Evolutionary conservation across 345 rosid genomes (phyloP), one percentile per base, ranked within the genome.

Genomic region (Conringia planisiliqua): DNA sequence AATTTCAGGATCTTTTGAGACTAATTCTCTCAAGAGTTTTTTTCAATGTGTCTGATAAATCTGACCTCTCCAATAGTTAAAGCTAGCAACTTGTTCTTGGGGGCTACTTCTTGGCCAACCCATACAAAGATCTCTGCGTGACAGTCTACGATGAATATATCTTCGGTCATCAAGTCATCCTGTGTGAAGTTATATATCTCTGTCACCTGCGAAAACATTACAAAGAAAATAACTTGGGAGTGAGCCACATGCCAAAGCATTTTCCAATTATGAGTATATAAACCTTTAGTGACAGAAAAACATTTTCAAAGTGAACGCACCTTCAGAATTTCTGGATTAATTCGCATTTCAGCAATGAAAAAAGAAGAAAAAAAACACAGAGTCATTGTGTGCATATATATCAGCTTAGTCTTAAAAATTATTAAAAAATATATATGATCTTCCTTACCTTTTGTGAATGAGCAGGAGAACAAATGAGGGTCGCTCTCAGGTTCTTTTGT

Each of bases 101-200:
- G 62, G 79, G 79, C 90, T 76, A 89, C 97, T 71, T 86, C 85
- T 78, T 89, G 96, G 54, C 99, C 99, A 68, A 92, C 94, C 99
- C 99, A 95, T 42, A 95, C 90, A 85, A 82, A 95, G 75, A 92
- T 83, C 60, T 88, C 96, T 44, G 91, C 86, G 73, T 90, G 91
- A 83, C 90, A 85, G 84, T 95, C 90, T 74, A 95, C 66, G 62
- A 95, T 81, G 75, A 86, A 92, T 78, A 90, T 88, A 82, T 95
- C 99, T 82, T 95, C 99, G 2, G 99, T 89, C 99, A 95, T 90
- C 85, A 95, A 81, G 83, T 95, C 98, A 75, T 95, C 99, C 79
- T 95, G 99, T 42, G 90, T 78, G 75, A 86, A 95, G 83, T 86
- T 95, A 80, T 92, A 83, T 68, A 95, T 88, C 88, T 95, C 99